A percentile compares a stretch with the other conserved stretches of the same genome.
Conservation (phyloP, 208 protist genomes). For the Leishmania guyanensis region DNA sequence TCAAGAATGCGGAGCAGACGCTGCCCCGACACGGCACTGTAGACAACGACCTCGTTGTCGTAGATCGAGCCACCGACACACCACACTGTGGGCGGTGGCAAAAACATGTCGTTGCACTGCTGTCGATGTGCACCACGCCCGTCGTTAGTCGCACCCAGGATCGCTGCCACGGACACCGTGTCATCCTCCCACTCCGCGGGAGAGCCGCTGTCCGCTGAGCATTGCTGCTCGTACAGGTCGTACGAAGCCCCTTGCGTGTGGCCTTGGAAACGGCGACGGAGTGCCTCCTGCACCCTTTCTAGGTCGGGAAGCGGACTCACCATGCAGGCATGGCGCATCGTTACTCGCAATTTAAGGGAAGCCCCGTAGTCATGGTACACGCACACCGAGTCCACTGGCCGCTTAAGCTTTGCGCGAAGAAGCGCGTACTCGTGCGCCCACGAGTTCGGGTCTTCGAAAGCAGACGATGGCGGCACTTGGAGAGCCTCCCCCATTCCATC, state of each 20-base stretch:
- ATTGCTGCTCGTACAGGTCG: conserved; percentile 31
- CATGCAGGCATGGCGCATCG: conserved; percentile 55
- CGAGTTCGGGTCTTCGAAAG: conserved; percentile 46
- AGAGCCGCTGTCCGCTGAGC: not conserved
- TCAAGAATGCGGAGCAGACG: conserved; percentile 62
- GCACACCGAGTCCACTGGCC: conserved; percentile 42
- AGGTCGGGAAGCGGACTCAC: conserved; percentile 69
- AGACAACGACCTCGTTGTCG: conserved; percentile 60
- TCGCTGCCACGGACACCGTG: conserved; percentile 17
- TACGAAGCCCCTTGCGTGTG: conserved; percentile 28
- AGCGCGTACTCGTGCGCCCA: conserved; percentile 46
- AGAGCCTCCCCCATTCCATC: not conserved
- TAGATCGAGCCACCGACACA: conserved; percentile 45
- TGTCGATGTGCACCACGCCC: conserved; percentile 24
- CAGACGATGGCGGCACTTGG: conserved; percentile 17
- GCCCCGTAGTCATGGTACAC: conserved; percentile 47
- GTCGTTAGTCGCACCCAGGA: not conserved
- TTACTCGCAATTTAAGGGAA: conserved; percentile 44
- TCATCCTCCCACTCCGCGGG: conserved; percentile 6
- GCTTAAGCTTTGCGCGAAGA: conserved; percentile 28
- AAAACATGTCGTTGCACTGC: conserved; percentile 29
- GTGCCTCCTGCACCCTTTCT: conserved; percentile 51
- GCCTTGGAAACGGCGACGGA: conserved; percentile 24
- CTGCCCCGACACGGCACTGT: conserved; percentile 51
- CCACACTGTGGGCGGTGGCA: conserved; percentile 53